Percentiles rank a stretch among this genome's conserved stretches.
phyloP scores from a whole-genome alignment of 2,329 filamentous ascomycete species.

The Aspergillus sp. region DNA sequence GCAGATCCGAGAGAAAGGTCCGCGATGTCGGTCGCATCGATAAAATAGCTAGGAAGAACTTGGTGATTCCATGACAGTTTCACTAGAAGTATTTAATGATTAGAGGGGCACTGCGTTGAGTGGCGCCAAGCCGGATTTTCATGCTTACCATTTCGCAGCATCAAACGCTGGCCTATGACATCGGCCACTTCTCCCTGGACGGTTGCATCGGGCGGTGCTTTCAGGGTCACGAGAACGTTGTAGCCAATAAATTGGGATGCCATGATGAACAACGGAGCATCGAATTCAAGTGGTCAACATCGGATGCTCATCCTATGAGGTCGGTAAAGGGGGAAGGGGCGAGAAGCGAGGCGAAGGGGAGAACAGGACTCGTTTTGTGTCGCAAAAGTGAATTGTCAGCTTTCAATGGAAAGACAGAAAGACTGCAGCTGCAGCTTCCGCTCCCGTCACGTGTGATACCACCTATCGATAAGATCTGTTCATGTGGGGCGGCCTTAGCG shows the following conservation, averaged over 20 bases:
- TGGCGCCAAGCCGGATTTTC: background rate
- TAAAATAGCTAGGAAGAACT: conserved; percentile 52
- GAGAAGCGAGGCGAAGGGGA: background rate
- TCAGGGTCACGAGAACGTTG: conserved; percentile 71
- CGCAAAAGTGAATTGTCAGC: conserved; percentile 22
- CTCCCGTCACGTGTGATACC: conserved; percentile 22
- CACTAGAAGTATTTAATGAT: conserved; percentile 38
- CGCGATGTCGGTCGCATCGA: conserved; percentile 59
- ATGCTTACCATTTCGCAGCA: conserved; percentile 67
- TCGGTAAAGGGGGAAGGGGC: background rate
- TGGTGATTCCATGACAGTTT: conserved; percentile 52
- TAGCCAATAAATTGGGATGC: conserved; percentile 72
- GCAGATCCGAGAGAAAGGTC: conserved; percentile 48
- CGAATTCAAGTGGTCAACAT: background rate
- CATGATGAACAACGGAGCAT: conserved; percentile 48
- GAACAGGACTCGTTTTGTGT: conserved; percentile 9
- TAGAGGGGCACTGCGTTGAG: conserved; percentile 2
- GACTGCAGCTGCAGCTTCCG: conserved; percentile 9
- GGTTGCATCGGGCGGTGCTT: conserved; percentile 61
- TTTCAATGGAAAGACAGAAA: background rate
- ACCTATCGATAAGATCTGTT: conserved; percentile 26
- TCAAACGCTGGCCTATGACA: conserved; percentile 68
- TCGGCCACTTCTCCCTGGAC: conserved; percentile 70
- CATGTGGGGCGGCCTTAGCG: background rate
- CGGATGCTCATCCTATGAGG: conserved; percentile 8